Evolutionary conservation across 2,329 filamentous ascomycete genomes (phyloP), one percentile per base, ranked within the genome.

Genomic region (Colletotrichum incanum): DNA sequence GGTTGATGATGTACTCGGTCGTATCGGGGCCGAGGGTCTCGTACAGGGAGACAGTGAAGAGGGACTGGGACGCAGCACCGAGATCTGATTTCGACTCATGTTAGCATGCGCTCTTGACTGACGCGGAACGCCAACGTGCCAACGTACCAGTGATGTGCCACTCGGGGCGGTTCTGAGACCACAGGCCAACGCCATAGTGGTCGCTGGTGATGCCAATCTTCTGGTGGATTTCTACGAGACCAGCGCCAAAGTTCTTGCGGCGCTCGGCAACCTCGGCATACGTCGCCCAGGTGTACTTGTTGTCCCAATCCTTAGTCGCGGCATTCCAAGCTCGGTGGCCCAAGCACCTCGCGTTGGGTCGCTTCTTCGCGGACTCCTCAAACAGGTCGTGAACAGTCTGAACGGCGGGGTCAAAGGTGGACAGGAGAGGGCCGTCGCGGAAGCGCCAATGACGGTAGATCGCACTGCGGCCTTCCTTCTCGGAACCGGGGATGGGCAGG

Each of bases 1-100:
- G 96, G 83, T 97, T 97, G 85, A 98, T 93, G 82, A 99, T 98
- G 84, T 94, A 98, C 84, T 98, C 95, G 69, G 94, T 95, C 2
- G 95, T 91, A 76, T 98, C 94, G 16, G 96, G 93, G 12, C 96
- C 96, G 6, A 99, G 90, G 16, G 96, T 98, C 82, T 98, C 96
- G 86, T 99, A 99, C 62, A 99, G 92, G 6, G 96, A 98, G 67
- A 99, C 95, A 28, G 93, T 94, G 84, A 89, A 98, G 39, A 98
- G 90, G 9, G 93, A 90, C 82, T 98, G 96, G 16, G 95, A 96
- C 84, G 94, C 91, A 80, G 93, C 92, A 49, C 91, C 96, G 79
- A 98, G 85, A 86, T 98, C 96, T 94, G 70, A 3, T n/a, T n/a
- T 3, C 26, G 45, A 28, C 9, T 18, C 37, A 20, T 39, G 34